Evolutionary conservation across 1,284 basidiomycete species (phyloP), one percentile per base, ranked within the genome.

Genomic region (Malassezia restricta): DNA sequence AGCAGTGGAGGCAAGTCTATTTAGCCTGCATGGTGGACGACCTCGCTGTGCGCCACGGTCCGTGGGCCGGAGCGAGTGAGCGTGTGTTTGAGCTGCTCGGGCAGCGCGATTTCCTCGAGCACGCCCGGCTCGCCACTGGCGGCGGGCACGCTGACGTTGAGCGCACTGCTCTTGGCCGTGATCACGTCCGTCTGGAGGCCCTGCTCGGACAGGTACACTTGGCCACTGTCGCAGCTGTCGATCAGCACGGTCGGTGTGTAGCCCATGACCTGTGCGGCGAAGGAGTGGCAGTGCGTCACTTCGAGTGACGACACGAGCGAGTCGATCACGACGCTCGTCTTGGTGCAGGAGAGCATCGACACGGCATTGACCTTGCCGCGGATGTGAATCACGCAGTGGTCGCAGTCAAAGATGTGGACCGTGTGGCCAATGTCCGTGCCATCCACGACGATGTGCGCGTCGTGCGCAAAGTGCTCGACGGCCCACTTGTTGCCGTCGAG

Each of bases 341-440:
- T 92, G 43, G 78, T 81, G 76, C 89, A 94, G 69, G 87, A 87
- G 47, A 89, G 80, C 61, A 98, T 77, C 14, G 84, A 88, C 32
- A 98, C 82, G 4, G 90, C 91, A 69, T 98, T 99, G 65, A 90
- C 82, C 77, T 99, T 99, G 71, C 92, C 92, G 71, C 84, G 84
- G 73, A 99, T 78, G 53, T 86, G 76, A 47, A 99, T 78, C 0
- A 85, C 86, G n/a, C 82, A 81, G 66, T 84, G 85, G 77, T 90
- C 94, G 79, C 91, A 95, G 24, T 82, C 83, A 74, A 84, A 98
- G 44, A 98, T 77, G 75, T 88, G 92, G 54, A 98, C 82, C 2
- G 82, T 83, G 58, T 99, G 91, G 67, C 78, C 84, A 57, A 92
- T 77, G 69, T 86, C 84, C 11, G 80, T 83, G 20, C 89, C 78